Evolutionary conservation across 1,284 basidiomycete species (phyloP).

Genomic region (Papiliotrema laurentii): DNA sequence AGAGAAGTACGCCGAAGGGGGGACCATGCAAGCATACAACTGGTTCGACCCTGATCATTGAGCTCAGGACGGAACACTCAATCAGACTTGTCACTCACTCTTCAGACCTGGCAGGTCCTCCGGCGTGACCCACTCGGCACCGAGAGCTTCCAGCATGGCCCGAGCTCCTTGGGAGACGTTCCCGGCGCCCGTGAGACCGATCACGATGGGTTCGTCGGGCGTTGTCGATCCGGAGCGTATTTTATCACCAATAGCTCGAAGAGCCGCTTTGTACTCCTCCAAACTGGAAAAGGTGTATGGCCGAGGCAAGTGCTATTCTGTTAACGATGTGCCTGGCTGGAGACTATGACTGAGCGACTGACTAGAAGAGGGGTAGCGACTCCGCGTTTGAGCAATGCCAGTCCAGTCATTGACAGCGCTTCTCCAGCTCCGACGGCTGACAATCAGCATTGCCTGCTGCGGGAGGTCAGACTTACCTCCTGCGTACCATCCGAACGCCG

Average conservation of each 20-base stretch:
- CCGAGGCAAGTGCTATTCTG: slow-evolving; percentile 65
- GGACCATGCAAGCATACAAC: slow-evolving; percentile 74
- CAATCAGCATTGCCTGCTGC: neutral
- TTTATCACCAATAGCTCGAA: slow-evolving; percentile 59
- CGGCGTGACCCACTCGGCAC: slow-evolving; percentile 58
- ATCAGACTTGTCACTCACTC: slow-evolving; percentile 51
- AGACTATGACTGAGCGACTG: slow-evolving; percentile 27
- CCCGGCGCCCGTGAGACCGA: slow-evolving; percentile 76
- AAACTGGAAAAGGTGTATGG: slow-evolving; percentile 69
- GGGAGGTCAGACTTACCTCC: slow-evolving; percentile 57
- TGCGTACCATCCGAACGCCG: slow-evolving; percentile 84
- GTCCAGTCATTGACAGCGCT: slow-evolving; percentile 70
- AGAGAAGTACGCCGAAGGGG: slow-evolving; percentile 65
- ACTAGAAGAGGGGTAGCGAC: slow-evolving; percentile 78
- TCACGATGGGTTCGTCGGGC: slow-evolving; percentile 64
- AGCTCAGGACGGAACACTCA: neutral
- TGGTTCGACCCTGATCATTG: slow-evolving; percentile 26
- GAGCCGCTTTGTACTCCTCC: slow-evolving; percentile 56
- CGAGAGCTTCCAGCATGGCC: slow-evolving; percentile 66
- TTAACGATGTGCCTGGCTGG: neutral
- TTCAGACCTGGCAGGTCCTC: slow-evolving; percentile 57
- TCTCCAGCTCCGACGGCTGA: slow-evolving; percentile 78
- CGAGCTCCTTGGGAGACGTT: slow-evolving; percentile 73
- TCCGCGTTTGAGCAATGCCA: slow-evolving; percentile 69
- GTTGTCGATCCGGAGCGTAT: slow-evolving; percentile 50